Conservation (phyloP, 2,329 filamentous ascomycete species). For the Cadophora sp. region DNA sequence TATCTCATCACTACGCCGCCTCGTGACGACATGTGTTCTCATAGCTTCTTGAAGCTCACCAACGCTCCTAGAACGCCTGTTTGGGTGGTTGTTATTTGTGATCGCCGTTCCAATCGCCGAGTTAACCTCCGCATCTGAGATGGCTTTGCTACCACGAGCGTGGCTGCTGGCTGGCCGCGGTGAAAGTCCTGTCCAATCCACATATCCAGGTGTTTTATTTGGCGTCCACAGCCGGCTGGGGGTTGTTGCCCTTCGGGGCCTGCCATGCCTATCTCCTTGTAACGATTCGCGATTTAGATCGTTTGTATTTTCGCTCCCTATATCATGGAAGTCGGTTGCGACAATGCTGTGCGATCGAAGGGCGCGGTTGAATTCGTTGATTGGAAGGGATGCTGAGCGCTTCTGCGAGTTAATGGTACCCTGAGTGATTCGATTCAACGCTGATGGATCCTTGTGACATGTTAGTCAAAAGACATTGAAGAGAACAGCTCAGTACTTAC, state of each 20-base stretch:
- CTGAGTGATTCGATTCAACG: conserved; percentile 44
- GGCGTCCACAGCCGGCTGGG: conserved; percentile 50
- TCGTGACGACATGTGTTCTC: conserved; percentile 45
- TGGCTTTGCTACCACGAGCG: conserved; percentile 53
- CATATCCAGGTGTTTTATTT: conserved; percentile 48
- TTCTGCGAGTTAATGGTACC: conserved; percentile 51
- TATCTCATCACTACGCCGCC: conserved; percentile 68
- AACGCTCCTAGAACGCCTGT: conserved; percentile 65
- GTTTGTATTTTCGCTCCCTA: conserved; percentile 49
- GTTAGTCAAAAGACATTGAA: conserved; percentile 22
- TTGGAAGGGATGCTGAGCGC: conserved; percentile 63
- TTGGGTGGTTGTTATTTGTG: conserved; percentile 58
- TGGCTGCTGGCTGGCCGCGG: conserved; percentile 68
- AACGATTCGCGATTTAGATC: conserved; percentile 54
- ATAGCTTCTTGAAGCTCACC: conserved; percentile 57
- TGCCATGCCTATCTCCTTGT: conserved; percentile 44
- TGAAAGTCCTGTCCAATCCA: conserved; percentile 60
- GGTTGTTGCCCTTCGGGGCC: conserved; percentile 52
- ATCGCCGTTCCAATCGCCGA: conserved; percentile 64
- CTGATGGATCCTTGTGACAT: conserved; percentile 48
- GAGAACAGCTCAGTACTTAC: conserved; percentile 49
- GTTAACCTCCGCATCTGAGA: conserved; percentile 35
- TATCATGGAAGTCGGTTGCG: conserved; percentile 57
- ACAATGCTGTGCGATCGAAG: conserved; percentile 67
- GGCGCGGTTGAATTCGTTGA: conserved; percentile 66